Conservation (phyloP, 768 basidiomycete species). For the Pisolithus marmoratus region DNA sequence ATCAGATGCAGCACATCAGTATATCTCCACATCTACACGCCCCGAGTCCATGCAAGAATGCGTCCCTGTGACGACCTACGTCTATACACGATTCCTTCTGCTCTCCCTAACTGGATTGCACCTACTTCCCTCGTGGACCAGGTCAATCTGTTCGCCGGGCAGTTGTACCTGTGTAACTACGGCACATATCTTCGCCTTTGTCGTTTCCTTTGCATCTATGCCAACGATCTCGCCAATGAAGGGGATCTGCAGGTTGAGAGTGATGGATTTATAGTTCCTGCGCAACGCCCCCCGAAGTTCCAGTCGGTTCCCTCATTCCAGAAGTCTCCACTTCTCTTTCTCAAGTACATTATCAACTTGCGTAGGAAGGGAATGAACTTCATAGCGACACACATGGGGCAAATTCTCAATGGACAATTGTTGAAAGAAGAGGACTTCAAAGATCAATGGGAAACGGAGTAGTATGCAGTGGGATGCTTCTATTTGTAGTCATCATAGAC, state of each 20-base stretch:
- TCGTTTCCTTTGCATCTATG: conserved; percentile 20
- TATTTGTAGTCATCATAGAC: no score
- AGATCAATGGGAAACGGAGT: no score
- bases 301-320: no score
- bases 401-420: no score
- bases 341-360: no score
- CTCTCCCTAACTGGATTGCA: background rate
- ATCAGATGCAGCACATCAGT: no score
- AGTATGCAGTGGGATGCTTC: background rate
- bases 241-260: conserved; percentile 3
- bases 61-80: conserved; percentile 28
- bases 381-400: no score
- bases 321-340: no score
- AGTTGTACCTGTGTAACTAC: conserved; percentile 26
- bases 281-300: no score
- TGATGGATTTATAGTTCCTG: conserved; percentile 8
- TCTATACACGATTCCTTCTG: conserved; percentile 27
- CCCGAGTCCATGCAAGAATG: conserved; percentile 13
- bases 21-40: conserved; percentile 26
- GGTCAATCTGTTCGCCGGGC: conserved; percentile 28
- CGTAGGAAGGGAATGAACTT: no score
- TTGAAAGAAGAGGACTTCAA: no score
- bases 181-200: conserved; percentile 23
- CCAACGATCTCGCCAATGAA: conserved; percentile 8
- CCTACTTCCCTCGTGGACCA: conserved; percentile 9